Percentiles rank a stretch among this genome's conserved stretches.
Evolutionary conservation across 2,329 filamentous ascomycete genomes (phyloP).

Genomic region (Cercospora sojina): DNA sequence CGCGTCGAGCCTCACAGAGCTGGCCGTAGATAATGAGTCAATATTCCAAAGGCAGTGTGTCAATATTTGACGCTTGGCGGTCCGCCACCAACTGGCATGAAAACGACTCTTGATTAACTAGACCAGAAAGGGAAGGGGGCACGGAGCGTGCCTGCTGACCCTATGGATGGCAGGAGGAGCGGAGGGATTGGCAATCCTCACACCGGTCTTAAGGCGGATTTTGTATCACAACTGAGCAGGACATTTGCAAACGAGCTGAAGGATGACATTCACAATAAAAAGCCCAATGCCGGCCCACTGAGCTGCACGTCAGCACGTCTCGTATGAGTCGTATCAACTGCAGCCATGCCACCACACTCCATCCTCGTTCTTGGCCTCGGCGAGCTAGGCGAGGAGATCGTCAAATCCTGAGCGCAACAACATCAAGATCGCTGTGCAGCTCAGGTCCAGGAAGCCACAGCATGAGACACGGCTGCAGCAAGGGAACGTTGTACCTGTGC

Average conservation of each 20-base stretch:
- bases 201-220: neutral
- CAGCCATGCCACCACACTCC: constrained; percentile 4
- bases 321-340: neutral
- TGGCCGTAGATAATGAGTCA: no score
- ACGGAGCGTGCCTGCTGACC: neutral
- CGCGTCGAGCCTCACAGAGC: neutral
- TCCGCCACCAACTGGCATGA: neutral
- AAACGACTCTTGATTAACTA: neutral
- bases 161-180: neutral
- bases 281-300: neutral
- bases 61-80: neutral
- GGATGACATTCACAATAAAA: neutral
- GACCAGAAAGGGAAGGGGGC: neutral
- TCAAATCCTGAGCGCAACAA: constrained; percentile 46
- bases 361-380: constrained; percentile 66
- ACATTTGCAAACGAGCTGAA: neutral
- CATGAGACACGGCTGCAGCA: constrained; percentile 21
- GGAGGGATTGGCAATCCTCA: neutral
- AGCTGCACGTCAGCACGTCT: neutral
- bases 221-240: neutral
- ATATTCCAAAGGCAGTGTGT: neutral
- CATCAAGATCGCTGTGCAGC: constrained; percentile 53
- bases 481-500: constrained; percentile 43
- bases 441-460: constrained; percentile 50
- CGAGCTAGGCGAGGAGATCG: constrained; percentile 61